Evolutionary conservation across 306 rosid genomes (phyloP).

Genomic region (Lagenaria siceraria): DNA sequence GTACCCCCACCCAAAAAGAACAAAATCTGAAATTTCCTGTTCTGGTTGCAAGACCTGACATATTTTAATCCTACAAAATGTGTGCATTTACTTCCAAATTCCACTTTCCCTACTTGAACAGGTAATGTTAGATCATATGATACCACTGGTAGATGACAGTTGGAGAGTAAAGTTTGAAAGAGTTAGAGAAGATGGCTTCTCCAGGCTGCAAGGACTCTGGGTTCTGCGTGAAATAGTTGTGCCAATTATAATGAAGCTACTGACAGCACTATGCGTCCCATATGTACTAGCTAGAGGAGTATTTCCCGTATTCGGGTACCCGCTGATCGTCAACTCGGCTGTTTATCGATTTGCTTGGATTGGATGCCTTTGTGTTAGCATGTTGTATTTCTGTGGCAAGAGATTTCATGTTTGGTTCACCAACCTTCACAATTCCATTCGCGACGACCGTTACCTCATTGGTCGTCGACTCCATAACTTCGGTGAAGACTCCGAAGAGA

Average conservation of each 20-base stretch:
- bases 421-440: conserved; percentile 94
- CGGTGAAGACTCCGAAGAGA: conserved; percentile 42
- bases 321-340: conserved; percentile 85
- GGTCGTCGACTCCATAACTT: conserved; percentile 94
- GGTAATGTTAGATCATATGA: conserved; percentile 99
- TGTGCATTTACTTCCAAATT: not conserved
- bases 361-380: conserved; percentile 83
- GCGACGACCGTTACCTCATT: conserved; percentile 85
- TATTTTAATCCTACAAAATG: not conserved
- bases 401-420: conserved; percentile 97
- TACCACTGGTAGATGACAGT: conserved; percentile 87
- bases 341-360: conserved; percentile 96
- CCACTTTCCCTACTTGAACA: conserved; percentile 11
- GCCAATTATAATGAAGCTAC: conserved; percentile 84
- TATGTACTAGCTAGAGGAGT: conserved; percentile 89
- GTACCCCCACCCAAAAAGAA: not conserved
- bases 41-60: not conserved
- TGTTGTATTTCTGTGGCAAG: conserved; percentile 79
- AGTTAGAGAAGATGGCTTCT: conserved; percentile 95
- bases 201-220: conserved; percentile 95
- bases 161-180: conserved; percentile 94
- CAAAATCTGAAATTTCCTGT: not conserved
- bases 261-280: conserved; percentile 89
- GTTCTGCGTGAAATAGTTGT: conserved; percentile 89
- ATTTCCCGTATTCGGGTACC: conserved; percentile 89